Base-by-base conservation (phyloP, 2,329 filamentous ascomycete genomes). In the Hymenoscyphus repandus region DNA sequence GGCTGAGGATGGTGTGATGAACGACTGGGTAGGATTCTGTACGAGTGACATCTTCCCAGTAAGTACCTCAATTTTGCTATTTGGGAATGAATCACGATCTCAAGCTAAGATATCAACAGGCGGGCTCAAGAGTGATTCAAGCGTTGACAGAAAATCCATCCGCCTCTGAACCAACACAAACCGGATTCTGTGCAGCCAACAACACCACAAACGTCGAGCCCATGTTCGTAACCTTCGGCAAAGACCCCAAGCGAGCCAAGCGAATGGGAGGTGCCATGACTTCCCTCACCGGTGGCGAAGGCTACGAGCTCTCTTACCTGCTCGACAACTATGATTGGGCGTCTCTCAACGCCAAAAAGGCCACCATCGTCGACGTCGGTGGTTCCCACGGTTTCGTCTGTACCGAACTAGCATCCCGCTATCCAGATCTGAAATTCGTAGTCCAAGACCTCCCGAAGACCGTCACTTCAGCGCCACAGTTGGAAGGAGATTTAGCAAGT, bases 321-420 rank as follows among this genome's bases (percentile, higher is more conserved):
- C 69, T 80, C 2, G 66, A 78, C 34, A 75, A 73, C 39, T 82
- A 77, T 57, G 74, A 81, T 58, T 75, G 83, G 58, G 64, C 69
- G 1, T 69, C 69, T 1, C 63, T 82, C 1, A 69, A 79, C 45
- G 64, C 64, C 0, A 60, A 52, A 1, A 64, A 65, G 5, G 79
- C 74, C 2, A 78, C 71, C 0, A 66, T 84, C 36, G 78, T 84
- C 4, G 80, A 85, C 49, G 59, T 82, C 12, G 80, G 81, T 9
- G 80, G 81, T 2, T 78, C 75, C 15, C 75, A 77, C 47, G 81
- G 81, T 0, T 77, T 80, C 42, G 74, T 77, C n/a, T 74, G 70
- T 42, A 70, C 78, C n/a, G 76, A 74, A 3, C 66, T 84, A 39
- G 80, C 77, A 1, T 68, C 69, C 53, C 66, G 64, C 49, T 80